Evolutionary conservation across 495 filamentous ascomycete genomes (phyloP).

Genomic region (Neurospora intermedia): DNA sequence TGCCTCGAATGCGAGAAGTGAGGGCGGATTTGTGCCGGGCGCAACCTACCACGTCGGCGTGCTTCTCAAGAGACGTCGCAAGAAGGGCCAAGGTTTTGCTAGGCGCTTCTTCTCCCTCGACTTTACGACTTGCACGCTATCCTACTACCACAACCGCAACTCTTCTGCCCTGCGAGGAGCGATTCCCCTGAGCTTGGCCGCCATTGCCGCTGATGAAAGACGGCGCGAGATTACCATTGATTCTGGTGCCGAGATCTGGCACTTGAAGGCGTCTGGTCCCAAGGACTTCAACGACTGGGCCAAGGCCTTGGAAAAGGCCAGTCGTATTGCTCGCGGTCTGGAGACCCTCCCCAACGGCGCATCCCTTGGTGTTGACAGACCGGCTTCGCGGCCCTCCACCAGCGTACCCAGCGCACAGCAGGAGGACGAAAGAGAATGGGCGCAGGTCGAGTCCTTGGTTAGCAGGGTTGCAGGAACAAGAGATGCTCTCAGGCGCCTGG

Average conservation of each 20-base stretch:
- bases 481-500: slow-evolving; percentile 75
- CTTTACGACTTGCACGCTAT: slow-evolving; percentile 79
- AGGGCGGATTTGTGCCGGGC: slow-evolving; percentile 8
- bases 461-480: slow-evolving; percentile 75
- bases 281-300: slow-evolving; percentile 85
- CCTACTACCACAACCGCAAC: slow-evolving; percentile 89
- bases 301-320: slow-evolving; percentile 71
- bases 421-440: slow-evolving; percentile 75
- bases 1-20: slow-evolving; percentile 23
- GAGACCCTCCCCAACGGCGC: slow-evolving; percentile 18
- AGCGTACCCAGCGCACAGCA: slow-evolving; percentile 19
- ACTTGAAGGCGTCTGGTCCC: slow-evolving; percentile 70
- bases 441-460: slow-evolving; percentile 68
- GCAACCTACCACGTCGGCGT: slow-evolving; percentile 63
- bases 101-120: slow-evolving; percentile 90
- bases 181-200: slow-evolving; percentile 83
- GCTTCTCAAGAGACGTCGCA: slow-evolving; percentile 78
- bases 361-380: not conserved
- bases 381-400: slow-evolving; percentile 11
- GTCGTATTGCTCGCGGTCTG: slow-evolving; percentile 40
- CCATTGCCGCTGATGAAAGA: slow-evolving; percentile 76
- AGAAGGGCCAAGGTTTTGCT: slow-evolving; percentile 88
- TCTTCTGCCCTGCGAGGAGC: slow-evolving; percentile 83
- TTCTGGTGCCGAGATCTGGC: slow-evolving; percentile 94
- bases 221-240: slow-evolving; percentile 90